Conservation (phyloP, 1,139 yeast genomes). For the Hanseniaspora uvarum region DNA sequence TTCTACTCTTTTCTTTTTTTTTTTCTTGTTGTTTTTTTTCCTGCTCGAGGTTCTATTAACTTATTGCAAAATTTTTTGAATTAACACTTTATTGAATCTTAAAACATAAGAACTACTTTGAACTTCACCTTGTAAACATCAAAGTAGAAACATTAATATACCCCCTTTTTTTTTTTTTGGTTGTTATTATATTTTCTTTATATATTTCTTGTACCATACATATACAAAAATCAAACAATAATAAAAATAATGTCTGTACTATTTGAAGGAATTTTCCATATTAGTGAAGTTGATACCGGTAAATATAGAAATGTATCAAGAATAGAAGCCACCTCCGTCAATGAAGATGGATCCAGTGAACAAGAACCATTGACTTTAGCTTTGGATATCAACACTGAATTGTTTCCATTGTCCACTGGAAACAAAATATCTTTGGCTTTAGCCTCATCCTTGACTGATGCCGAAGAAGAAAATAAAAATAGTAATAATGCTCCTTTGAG, state of each 20-base stretch:
- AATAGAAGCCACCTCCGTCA: conserved; percentile 66
- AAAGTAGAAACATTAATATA: background rate
- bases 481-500: conserved; percentile 41
- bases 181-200: too few species aligned
- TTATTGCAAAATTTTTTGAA: background rate
- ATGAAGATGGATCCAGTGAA: conserved; percentile 15
- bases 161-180: too few species aligned
- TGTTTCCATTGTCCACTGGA: conserved; percentile 71
- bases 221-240: background rate
- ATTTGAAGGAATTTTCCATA: conserved; percentile 86
- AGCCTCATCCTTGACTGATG: conserved; percentile 64
- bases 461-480: conserved; percentile 46
- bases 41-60: too few species aligned
- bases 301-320: conserved; percentile 90
- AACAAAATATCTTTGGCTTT: conserved; percentile 82
- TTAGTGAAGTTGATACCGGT: conserved; percentile 76
- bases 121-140: background rate
- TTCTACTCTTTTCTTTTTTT: too few species aligned
- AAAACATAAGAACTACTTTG: background rate
- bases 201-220: background rate
- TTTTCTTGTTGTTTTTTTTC: too few species aligned
- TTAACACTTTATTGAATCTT: background rate
- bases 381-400: conserved; percentile 82
- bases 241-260: conserved; percentile 40
- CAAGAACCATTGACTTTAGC: conserved; percentile 71